phyloP scores from a whole-genome alignment of 805 yeast genomes.

The Candida vartiovaarae region DNA sequence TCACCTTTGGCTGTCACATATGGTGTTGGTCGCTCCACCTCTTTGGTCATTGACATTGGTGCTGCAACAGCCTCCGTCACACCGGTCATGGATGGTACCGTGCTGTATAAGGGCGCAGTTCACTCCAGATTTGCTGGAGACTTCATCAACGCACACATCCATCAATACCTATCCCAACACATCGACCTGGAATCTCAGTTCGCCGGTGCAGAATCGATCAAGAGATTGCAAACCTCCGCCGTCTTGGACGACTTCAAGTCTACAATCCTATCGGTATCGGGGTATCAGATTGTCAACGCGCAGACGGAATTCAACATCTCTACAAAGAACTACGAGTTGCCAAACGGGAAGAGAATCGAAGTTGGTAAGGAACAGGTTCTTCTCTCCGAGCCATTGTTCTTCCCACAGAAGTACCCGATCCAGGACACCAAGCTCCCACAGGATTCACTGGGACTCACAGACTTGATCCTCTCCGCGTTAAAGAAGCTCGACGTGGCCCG shows the following conservation, averaged over 20 bases:
- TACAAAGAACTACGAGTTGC: constrained; percentile 48
- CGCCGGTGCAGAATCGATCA: constrained; percentile 30
- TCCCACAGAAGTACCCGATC: constrained; percentile 47
- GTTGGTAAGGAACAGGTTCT: constrained; percentile 47
- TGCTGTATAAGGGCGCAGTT: constrained; percentile 55
- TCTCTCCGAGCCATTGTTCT: constrained; percentile 63
- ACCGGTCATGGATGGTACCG: constrained; percentile 70
- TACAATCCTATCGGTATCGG: constrained; percentile 31
- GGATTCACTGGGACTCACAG: constrained; percentile 26
- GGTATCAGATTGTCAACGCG: constrained; percentile 30
- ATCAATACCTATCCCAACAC: constrained; percentile 37
- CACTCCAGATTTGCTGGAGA: constrained; percentile 81
- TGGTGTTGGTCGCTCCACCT: constrained; percentile 71
- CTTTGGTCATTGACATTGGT: constrained; percentile 78
- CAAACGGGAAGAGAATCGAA: constrained; percentile 42
- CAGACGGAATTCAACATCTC: constrained; percentile 27
- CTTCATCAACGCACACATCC: constrained; percentile 60
- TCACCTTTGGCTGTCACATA: constrained; percentile 73
- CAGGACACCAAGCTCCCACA: constrained; percentile 24
- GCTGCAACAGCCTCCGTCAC: constrained; percentile 62
- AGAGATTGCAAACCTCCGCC: constrained; percentile 30
- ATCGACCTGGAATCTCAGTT: constrained; percentile 17
- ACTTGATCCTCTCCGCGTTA: constrained; percentile 33
- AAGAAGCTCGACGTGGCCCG: constrained; percentile 36
- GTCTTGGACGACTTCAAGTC: constrained; percentile 44